Evolutionary conservation across 192 early-diverging fungal genomes (phyloP).

Genomic region (Linnemannia hyalina): DNA sequence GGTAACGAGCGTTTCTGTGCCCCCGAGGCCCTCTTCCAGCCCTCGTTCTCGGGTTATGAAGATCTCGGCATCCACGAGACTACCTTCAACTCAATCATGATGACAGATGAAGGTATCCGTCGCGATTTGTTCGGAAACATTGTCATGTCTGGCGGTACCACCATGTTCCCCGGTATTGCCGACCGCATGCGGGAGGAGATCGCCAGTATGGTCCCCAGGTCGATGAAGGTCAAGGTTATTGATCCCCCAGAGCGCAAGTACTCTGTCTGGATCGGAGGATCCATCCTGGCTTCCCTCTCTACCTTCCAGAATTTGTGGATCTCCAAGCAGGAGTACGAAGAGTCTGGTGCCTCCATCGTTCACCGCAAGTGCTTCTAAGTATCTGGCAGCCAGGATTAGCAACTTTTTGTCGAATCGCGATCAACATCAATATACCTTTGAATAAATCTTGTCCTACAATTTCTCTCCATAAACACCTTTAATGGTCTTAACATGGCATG

Average conservation of each 20-base stretch:
- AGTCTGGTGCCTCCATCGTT: slow-evolving; percentile 96
- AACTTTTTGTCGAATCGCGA: neutral
- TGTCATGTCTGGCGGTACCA: slow-evolving; percentile 96
- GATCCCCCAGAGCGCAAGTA: slow-evolving; percentile 99
- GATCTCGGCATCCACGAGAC: slow-evolving; percentile 96
- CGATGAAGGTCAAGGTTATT: slow-evolving; percentile 98
- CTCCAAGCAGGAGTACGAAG: slow-evolving; percentile 98
- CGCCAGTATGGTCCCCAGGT: slow-evolving; percentile 92
- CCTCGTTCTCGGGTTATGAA: slow-evolving; percentile 91
- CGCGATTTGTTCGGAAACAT: slow-evolving; percentile 97
- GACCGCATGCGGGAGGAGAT: slow-evolving; percentile 99
- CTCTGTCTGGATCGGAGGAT: slow-evolving; percentile 99
- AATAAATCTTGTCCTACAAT: neutral
- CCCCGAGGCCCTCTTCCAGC: slow-evolving; percentile 98
- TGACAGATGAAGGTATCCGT: slow-evolving; percentile 96
- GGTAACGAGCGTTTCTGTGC: slow-evolving; percentile 98
- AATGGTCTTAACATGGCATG: neutral
- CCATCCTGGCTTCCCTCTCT: slow-evolving; percentile 95
- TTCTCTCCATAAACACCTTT: neutral
- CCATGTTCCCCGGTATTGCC: slow-evolving; percentile 98
- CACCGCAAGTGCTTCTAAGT: slow-evolving; percentile 97
- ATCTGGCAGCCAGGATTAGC: slow-evolving; percentile 2
- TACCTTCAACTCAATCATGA: slow-evolving; percentile 97
- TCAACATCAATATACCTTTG: slow-evolving; percentile 4
- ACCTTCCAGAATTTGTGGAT: slow-evolving; percentile 99